Evolutionary conservation across 495 filamentous ascomycete genomes (phyloP), one percentile per base, ranked within the genome.

Genomic region (Massariosphaeria phaeospora): DNA sequence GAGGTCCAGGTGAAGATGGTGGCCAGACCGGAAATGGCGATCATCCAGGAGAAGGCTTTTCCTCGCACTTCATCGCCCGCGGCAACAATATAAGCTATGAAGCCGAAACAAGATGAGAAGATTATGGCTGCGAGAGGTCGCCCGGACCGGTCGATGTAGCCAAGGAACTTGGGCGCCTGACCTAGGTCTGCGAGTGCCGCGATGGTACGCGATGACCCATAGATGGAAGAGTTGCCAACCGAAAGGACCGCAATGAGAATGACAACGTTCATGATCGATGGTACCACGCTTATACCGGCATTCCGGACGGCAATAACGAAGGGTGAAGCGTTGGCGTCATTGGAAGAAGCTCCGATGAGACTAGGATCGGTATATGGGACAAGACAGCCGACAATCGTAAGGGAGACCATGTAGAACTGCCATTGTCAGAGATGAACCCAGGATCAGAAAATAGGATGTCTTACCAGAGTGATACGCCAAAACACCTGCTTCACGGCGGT

Each of bases 1-100:
- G 85, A 90, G 42, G 84, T 83, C 91, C 91, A 96, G 38, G 90
- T 96, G 73, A 97, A 88, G 72, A 96, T 86, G 20, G 84, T 86
- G 0, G 86, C 89, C 10, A 97, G 79, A 45, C 89, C 93, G 0
- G 88, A 93, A 43, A 95, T 80, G 35, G 91, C 88, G 52, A 95
- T 77, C 75, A 97, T 86, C 93, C 93, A 97, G 26, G 73, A 72
- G 51, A 96, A 88, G 0, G 88, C 87, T 5, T 80, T 69, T 15
- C 72, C 70, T 59, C 88, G 74, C 46, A 78, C 70, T 30, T 76
- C 61, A 3, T 85, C 81, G 18, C 86, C 86, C 26, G 88, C 85
- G 7, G 59, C 59, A 27, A 62, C 61, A 20, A 95, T 76, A 74
- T 85, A 96, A 26, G 80, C 80, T 4, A 97, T 77, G 27, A 95